These are phyloP conservation scores for Lolium rigidum DNA, from an alignment of 176 grass and related monocot genomes.

Conservation along the genomic window DNA sequence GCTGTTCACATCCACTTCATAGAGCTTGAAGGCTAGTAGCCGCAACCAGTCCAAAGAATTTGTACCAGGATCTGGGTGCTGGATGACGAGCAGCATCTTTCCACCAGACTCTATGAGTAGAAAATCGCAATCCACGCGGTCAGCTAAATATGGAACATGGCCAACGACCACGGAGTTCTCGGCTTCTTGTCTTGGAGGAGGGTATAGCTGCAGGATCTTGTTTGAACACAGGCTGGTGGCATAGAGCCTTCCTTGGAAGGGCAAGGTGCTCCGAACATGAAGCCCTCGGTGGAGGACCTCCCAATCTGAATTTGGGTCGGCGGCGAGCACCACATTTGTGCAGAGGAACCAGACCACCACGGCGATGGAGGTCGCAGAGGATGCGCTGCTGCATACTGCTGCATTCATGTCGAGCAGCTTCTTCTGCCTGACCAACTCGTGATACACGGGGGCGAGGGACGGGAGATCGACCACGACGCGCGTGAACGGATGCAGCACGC, in stretches of 20 bases:
- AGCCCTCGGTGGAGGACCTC: not conserved
- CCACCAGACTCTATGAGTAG: not conserved
- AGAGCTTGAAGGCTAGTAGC: not conserved
- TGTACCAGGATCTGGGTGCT: not conserved
- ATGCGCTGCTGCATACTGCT: not conserved
- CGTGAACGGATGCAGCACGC: constrained; percentile 38
- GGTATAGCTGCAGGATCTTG: not conserved
- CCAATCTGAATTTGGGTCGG: not conserved
- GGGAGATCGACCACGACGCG: constrained; percentile 15
- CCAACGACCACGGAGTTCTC: not conserved
- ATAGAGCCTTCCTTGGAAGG: constrained; percentile 16
- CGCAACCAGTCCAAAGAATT: not conserved
- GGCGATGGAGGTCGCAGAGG: not conserved
- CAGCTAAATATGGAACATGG: not conserved
- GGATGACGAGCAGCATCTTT: constrained; percentile 5
- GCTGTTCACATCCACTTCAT: not conserved
- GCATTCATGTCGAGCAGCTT: not conserved
- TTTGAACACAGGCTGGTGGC: constrained; percentile 15
- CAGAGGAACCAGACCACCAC: constrained; percentile 27
- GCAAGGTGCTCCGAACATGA: not conserved
- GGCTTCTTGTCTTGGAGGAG: not conserved
- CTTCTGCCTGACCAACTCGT: not conserved
- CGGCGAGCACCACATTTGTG: not conserved
- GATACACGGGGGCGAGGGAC: not conserved
- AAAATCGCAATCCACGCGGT: not conserved